phyloP scores from a whole-genome alignment of 2,329 filamentous ascomycete genomes.

The Xylariaceae sp. region DNA sequence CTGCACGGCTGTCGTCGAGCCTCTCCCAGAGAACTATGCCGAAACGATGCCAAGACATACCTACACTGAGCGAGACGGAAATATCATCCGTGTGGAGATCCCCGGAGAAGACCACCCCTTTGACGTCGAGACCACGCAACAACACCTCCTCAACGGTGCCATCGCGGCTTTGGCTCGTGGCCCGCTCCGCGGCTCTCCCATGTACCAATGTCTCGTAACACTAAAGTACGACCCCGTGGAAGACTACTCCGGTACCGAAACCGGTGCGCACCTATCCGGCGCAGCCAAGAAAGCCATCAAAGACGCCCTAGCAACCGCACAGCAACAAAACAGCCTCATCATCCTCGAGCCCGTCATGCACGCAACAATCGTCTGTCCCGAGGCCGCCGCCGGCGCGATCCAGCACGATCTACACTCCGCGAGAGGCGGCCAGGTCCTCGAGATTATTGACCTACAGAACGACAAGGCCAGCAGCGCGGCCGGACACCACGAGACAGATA shows the following conservation, averaged over 20 bases:
- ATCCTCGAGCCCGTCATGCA: conserved; percentile 94
- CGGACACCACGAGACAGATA: conserved; percentile 28
- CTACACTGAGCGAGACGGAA: conserved; percentile 60
- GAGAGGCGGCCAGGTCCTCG: conserved; percentile 69
- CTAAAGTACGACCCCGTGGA: conserved; percentile 61
- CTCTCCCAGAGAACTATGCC: conserved; percentile 43
- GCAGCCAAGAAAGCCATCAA: conserved; percentile 59
- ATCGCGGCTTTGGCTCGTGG: conserved; percentile 80
- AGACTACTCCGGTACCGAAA: conserved; percentile 61
- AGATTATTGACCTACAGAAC: conserved; percentile 61
- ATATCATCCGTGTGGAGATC: conserved; percentile 55
- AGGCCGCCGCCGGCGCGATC: conserved; percentile 72
- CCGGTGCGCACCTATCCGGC: conserved; percentile 64
- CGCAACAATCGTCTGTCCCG: conserved; percentile 79
- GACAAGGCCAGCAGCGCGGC: not conserved
- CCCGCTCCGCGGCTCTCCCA: conserved; percentile 70
- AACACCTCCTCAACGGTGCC: conserved; percentile 70
- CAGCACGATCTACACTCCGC: conserved; percentile 74
- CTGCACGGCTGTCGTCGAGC: conserved; percentile 64
- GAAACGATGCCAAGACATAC: conserved; percentile 38
- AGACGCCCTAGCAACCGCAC: conserved; percentile 59
- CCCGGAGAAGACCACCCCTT: conserved; percentile 40
- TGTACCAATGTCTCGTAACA: conserved; percentile 69
- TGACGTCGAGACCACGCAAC: conserved; percentile 46
- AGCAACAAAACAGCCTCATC: conserved; percentile 49